Base-by-base conservation (phyloP, 164 flowering plant genomes). In the Sextonia rubra region DNA sequence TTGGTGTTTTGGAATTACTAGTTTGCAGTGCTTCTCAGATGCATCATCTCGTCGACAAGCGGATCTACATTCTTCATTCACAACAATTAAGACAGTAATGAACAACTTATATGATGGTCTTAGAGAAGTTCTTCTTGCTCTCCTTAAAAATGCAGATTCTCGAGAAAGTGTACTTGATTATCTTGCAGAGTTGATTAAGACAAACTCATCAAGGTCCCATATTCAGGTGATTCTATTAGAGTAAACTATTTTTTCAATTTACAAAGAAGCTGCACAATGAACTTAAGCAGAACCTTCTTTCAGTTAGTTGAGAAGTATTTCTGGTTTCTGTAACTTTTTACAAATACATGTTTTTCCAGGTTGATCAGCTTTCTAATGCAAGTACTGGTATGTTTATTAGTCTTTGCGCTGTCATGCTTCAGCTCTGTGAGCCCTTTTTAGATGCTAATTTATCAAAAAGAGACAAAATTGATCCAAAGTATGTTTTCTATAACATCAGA, bases 331-430 rank as follows among this genome's bases (percentile, higher is more conserved):
- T 66, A n/a, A 44, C 69, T 49, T 66, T 66, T n/a, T 44, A 37
- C 20, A 6, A 29, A 37, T 37, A 18, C n/a, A 64, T 69, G 64
- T 69, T 77, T 47, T 47, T 66, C 22, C 90, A 96, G 99, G 97
- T 93, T 66, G 97, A 96, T 82, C 97, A 89, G 71, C 71, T 91
- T 69, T 81, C 97, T 47, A 88, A 91, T 88, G 99, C 99, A 58
- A 93, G 98, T 80, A 90, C 99, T 67, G 99, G 97, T 79, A 88
- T 87, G 93, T 96, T 96, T 87, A 91, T 93, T 60, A 93, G 86
- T 79, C 91, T 96, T 71, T 91, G 98, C 82, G 98, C 97, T 55
- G 95, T 91, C 47, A 91, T 96, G 97, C 97, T 96, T 75, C 89
- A 88, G 63, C 94, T 93, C 5, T 90, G 92, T 76, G 97, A 96